Conservation (phyloP, 345 rosid species). For the Capsella bursapastoris region DNA sequence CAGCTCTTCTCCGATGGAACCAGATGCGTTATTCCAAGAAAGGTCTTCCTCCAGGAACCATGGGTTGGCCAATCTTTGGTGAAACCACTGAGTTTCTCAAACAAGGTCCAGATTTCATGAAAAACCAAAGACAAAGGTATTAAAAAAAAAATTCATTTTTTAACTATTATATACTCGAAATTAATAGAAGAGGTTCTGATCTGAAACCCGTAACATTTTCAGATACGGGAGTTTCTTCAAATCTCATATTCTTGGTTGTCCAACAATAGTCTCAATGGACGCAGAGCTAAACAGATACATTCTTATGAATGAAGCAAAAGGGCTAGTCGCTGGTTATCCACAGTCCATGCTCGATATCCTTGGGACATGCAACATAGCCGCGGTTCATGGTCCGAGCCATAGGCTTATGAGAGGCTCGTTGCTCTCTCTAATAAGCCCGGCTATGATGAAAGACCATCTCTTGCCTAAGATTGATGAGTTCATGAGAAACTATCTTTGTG, state of each 20-base stretch:
- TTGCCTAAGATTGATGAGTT: conserved; percentile 83
- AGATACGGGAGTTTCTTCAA: conserved; percentile 91
- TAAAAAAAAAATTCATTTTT: too few species aligned
- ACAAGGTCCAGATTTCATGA: conserved; percentile 97
- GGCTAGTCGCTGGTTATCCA: conserved; percentile 96
- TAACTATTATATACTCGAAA: too few species aligned
- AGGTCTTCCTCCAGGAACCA: conserved; percentile 93
- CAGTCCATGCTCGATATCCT: conserved; percentile 93
- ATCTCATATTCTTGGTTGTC: conserved; percentile 91
- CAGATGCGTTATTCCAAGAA: conserved; percentile 72
- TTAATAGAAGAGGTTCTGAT: background rate
- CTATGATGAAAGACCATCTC: conserved; percentile 77
- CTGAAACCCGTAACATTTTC: background rate
- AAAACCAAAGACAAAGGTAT: conserved; percentile 80
- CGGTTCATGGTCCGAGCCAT: conserved; percentile 89
- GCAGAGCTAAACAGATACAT: conserved; percentile 86
- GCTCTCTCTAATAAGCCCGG: conserved; percentile 69
- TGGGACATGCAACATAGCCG: conserved; percentile 92
- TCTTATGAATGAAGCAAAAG: conserved; percentile 86
- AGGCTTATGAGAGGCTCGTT: conserved; percentile 88
- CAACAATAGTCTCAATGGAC: conserved; percentile 95
- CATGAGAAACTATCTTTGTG: conserved; percentile 77
- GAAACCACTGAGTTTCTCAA: conserved; percentile 96
- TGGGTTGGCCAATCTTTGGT: conserved; percentile 99
- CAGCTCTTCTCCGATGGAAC: conserved; percentile 81